Evolutionary conservation across 352 stramenopile genomes (phyloP), one percentile per base, ranked within the genome.

Genomic region (Phytophthora pisi): DNA sequence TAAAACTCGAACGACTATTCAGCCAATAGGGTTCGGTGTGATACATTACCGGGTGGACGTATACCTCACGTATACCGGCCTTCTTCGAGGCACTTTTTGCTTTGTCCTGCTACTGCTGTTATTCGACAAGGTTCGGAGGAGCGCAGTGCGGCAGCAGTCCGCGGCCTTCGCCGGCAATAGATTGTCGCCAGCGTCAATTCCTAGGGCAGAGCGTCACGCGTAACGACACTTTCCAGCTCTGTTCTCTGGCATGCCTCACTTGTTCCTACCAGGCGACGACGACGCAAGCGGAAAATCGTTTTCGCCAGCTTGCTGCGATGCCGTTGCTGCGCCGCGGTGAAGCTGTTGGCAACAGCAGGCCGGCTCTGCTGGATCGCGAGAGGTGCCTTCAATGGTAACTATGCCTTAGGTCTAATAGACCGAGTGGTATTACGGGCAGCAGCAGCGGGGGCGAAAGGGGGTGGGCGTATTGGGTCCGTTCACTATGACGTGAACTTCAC

Each of bases 1-100:
- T 16, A 18, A 53, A 51, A 53, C 34, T 61, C 11, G 53, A 57
- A 63, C 16, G 31, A 43, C 18, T 50, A 50, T 55, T 66, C 28
- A 7, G 4, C 51, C 26, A 42, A 66, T 61, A 52, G 40, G 36
- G 49, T 6, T 58, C 1, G 49, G 49, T 16, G 5, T 47, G n/a
- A 5, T 16, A 15, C 0, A 15, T 11, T 6, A 20, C 38, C 38
- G 38, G 38, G 11, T 9, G 5, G 11, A 20, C 5, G 53, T 60
- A 60, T 60, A 60, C 50, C 16, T 47, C 51, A 45, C 7, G 15
- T 46, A 46, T 46, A 46, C 10, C 9, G 0, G 2, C 36, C 36
- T 31, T 31, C 36, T 31, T 31, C 28, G 28, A 31, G 5, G 5
- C 28, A 31, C 1, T 8, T 31, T 5, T 5, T 31, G 4, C 26